Base-by-base conservation (phyloP, 2,329 filamentous ascomycete genomes). In the Phyllosticta capitalensis region DNA sequence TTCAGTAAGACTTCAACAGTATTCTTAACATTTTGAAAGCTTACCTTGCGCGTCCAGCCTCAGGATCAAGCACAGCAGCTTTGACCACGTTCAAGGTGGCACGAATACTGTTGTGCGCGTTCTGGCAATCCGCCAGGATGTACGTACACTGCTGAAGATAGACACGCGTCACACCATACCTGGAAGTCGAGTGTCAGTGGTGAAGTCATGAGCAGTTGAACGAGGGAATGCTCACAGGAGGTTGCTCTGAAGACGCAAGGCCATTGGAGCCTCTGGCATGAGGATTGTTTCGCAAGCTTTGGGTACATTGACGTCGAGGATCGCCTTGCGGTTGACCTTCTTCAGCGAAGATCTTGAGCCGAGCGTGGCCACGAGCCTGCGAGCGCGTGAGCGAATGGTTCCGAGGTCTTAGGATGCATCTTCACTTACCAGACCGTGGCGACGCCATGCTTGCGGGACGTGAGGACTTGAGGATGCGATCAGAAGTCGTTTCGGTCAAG, bases 201-300 rank as follows among this genome's bases (percentile, higher is more conserved):
- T 2, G 22, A 19, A 30, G 30, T 19, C 22, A 52, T 48, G 28
- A 17, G 9, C 7, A n/a, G 38, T 9, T 5, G 20, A 28, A 9
- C 12, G 4, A 19, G 12, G 9, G 6, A 38, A 21, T 33, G 67
- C 79, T 69, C 69, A 87, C 83, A 99, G 83, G 19, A 99, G 79
- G 66, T 87, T 96, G 17, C 91, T 88, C 69, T 97, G 92, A 21
- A 99, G 81, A 38, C 94, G 86, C 64, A 99, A 75, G 4, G 94
- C 92, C 75, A 99, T 87, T 2, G 94, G 94, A 1, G 89, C 90
- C 5, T 87, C 89, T 66, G 89, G 91, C 60, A 89, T 81, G 45
- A 89, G 83, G 69, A 99, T 96, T n/a, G 87, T 94, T 64, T 87
- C 81, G 72, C 92, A 96, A 60, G 94, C 92, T 68, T 88, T 91